Evolutionary conservation across 495 filamentous ascomycete genomes (phyloP), one percentile per base, ranked within the genome.

Genomic region (Hypoxylon crocopeplum): DNA sequence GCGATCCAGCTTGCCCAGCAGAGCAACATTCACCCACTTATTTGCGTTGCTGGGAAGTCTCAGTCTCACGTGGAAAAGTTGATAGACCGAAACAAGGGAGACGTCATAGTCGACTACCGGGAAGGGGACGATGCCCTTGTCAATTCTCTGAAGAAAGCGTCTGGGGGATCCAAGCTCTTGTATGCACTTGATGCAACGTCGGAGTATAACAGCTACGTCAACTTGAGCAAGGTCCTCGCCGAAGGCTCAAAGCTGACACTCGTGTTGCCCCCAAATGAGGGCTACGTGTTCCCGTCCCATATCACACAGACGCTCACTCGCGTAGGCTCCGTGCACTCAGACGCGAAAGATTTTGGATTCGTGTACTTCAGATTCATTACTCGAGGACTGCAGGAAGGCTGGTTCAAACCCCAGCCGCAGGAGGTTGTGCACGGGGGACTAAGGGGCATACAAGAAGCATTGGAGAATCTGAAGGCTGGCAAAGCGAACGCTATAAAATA

Each of bases 21-120:
- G 13, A 83, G 86, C 27, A 86, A 90, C 62, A 86, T 93, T 54
- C 87, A 91, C 67, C 89, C 89, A 0, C 55, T 92, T n/a, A 86
- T 92, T 49, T 82, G 72, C 30, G 75, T 93, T 4, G 88, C 89
- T 1, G 89, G 89, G 1, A 72, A 74, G 15, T 83, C 84, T 7
- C 69, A 65, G 10, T 33, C 79, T 3, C 83, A 82, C 60, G 85
- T 91, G 0, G 77, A 84, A 66, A 69, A 62, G 0, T 68, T 91
- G 25, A 77, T 93, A 33, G 84, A 88, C 66, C 67, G 65, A 29
- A 62, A 60, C 47, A 89, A 88, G 67, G 89, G 90, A 40, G 90
- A 93, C 64, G 69, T 75, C 0, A 73, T 92, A 13, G 59, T 92
- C 47, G 89, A 92, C 72, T 92, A 93, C 64, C 86, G 89, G 15